phyloP scores from a whole-genome alignment of 2,329 filamentous ascomycete species.

The Fusarium goolgardi region DNA sequence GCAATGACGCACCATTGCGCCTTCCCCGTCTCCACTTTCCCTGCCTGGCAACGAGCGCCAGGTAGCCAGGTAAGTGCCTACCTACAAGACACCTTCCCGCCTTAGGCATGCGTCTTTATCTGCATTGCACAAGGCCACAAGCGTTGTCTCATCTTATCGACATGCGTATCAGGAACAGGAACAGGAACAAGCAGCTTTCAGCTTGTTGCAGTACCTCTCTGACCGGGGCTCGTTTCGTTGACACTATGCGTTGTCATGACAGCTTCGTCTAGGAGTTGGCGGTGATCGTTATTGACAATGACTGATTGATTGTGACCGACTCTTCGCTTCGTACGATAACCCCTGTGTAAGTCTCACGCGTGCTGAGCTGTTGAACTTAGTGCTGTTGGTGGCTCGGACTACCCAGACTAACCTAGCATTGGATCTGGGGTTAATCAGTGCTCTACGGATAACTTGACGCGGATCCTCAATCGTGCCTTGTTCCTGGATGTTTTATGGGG shows the following conservation, averaged over 20 bases:
- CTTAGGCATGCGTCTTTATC: constrained; percentile 43
- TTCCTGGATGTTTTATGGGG: constrained; percentile 15
- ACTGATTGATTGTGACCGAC: constrained; percentile 7
- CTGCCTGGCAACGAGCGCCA: constrained; percentile 44
- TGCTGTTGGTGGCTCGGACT: constrained; percentile 21
- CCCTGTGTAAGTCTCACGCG: constrained; percentile 22
- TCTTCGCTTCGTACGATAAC: constrained; percentile 11
- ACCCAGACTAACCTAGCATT: background rate
- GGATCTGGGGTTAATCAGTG: constrained; percentile 15
- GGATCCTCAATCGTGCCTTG: constrained; percentile 17
- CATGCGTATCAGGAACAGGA: constrained; percentile 31
- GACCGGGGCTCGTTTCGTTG: constrained; percentile 9
- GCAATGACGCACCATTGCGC: constrained; percentile 47
- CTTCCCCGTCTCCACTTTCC: constrained; percentile 41
- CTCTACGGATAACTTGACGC: constrained; percentile 19
- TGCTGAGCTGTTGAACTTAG: constrained; percentile 13
- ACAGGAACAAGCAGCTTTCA: constrained; percentile 32
- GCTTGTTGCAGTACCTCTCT: background rate
- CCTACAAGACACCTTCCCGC: constrained; percentile 39
- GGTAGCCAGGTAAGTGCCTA: background rate
- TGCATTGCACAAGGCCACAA: constrained; percentile 26
- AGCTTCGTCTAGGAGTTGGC: constrained; percentile 9
- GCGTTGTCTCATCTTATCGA: constrained; percentile 36
- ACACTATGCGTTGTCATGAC: constrained; percentile 28
- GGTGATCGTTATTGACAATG: constrained; percentile 10